These are phyloP conservation scores for Zoysia pacifica DNA, from an alignment of 176 grass and related monocot species.

Conservation along the genomic window DNA sequence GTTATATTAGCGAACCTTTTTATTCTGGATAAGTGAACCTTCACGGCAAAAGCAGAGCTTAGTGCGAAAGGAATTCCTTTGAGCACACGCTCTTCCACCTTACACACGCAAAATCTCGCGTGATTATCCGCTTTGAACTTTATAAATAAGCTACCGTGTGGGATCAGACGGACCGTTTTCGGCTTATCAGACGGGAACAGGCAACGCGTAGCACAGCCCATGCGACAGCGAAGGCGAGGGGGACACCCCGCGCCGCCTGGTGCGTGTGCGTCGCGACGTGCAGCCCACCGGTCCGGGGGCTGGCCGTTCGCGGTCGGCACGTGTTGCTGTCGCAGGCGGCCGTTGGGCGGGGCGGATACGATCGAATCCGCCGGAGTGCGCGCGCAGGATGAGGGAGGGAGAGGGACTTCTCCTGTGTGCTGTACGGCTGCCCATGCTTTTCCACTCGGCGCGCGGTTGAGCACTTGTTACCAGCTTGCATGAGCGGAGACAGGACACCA, in stretches of 20 bases:
- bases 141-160: not conserved
- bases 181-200: not conserved
- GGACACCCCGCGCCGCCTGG: not conserved
- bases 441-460: not conserved
- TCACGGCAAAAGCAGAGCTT: not conserved
- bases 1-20: no score
- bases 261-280: not conserved
- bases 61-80: not conserved
- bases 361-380: not conserved
- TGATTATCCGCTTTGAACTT: not conserved
- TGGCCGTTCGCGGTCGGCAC: not conserved
- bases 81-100: not conserved
- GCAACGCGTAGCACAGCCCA: not conserved
- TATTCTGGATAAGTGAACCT: not conserved
- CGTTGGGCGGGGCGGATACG: not conserved
- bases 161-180: not conserved
- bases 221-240: not conserved
- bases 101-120: not conserved
- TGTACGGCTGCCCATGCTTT: not conserved
- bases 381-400: not conserved
- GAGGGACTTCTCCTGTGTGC: not conserved
- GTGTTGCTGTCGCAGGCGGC: slow-evolving; percentile 10
- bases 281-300: not conserved
- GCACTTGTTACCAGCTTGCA: not conserved
- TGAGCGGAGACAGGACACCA: no score